Percentiles rank a stretch among this genome's conserved stretches.
Conservation (phyloP, 306 rosid species). For the Cicer arietinum region DNA sequence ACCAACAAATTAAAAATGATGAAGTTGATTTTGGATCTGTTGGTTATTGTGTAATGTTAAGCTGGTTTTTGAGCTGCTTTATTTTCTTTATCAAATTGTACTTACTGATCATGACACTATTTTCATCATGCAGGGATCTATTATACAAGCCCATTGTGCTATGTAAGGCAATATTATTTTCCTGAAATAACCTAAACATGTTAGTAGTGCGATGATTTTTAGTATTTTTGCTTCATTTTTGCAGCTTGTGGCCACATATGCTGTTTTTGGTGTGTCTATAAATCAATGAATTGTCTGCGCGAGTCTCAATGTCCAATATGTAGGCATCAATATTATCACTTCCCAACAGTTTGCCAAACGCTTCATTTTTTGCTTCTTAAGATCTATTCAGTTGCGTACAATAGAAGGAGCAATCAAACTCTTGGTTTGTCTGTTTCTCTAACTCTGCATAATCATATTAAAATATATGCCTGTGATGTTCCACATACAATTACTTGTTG, state of each 20-base stretch:
- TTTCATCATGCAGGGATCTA: slow-evolving; percentile 72
- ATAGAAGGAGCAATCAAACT: slow-evolving; percentile 63
- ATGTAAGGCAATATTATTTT: slow-evolving; percentile 57
- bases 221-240: slow-evolving; percentile 23
- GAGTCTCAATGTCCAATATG: slow-evolving; percentile 84
- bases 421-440: slow-evolving; percentile 57
- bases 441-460: slow-evolving; percentile 8
- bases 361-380: slow-evolving; percentile 80
- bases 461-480: neutral
- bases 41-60: slow-evolving; percentile 20
- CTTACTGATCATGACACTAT: slow-evolving; percentile 36
- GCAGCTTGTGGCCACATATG: slow-evolving; percentile 93
- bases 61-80: neutral
- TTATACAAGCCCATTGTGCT: slow-evolving; percentile 87
- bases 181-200: slow-evolving; percentile 16
- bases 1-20: neutral
- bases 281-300: slow-evolving; percentile 53
- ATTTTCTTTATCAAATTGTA: slow-evolving; percentile 28
- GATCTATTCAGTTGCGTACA: slow-evolving; percentile 67
- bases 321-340: slow-evolving; percentile 72
- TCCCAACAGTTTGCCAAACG: slow-evolving; percentile 77
- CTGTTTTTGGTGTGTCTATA: slow-evolving; percentile 92
- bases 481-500: slow-evolving; percentile 1
- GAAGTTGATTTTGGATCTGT: neutral
- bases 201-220: slow-evolving; percentile 7